Evolutionary conservation across 768 basidiomycete genomes (phyloP).

Genomic region (Pleurotus giganteus): DNA sequence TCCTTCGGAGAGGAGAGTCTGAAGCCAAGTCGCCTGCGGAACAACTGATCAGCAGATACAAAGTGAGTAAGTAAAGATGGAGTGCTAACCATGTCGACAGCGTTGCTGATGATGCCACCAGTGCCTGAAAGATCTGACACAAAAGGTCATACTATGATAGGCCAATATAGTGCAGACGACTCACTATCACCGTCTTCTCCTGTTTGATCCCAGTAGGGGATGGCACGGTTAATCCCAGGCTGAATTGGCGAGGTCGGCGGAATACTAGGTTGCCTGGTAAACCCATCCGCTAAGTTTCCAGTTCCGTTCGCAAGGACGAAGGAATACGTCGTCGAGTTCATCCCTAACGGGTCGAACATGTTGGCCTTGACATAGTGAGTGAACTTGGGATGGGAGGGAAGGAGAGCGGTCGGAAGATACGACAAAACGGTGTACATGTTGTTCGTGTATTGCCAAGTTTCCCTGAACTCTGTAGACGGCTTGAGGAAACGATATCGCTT

Average conservation of each 20-base stretch:
- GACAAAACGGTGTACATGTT: constrained; percentile 25
- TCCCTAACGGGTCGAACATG: constrained; percentile 24
- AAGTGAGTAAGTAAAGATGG: not conserved
- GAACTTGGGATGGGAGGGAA: constrained; percentile 15
- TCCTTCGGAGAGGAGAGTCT: constrained; percentile 24
- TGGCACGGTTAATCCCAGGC: constrained; percentile 16
- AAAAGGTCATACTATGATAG: not conserved
- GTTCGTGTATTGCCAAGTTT: constrained; percentile 25
- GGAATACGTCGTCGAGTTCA: constrained; percentile 26
- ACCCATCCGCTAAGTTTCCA: constrained; percentile 23
- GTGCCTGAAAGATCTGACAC: constrained; percentile 21
- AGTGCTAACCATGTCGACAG: constrained; percentile 22
- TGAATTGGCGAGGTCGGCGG: constrained; percentile 19
- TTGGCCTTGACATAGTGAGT: constrained; percentile 24
- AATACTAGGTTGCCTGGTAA: constrained; percentile 18
- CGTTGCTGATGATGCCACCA: constrained; percentile 28
- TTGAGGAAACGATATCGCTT: constrained; percentile 16
- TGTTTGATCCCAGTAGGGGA: constrained; percentile 19
- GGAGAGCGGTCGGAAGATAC: constrained; percentile 18
- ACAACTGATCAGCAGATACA: not conserved
- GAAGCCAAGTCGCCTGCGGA: constrained; percentile 26
- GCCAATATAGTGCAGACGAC: not conserved
- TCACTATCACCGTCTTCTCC: constrained; percentile 23
- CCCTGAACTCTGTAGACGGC: constrained; percentile 24
- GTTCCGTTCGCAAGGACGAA: constrained; percentile 21